Percentiles rank a stretch among this genome's conserved stretches.
Conservation (phyloP, 306 rosid species). For the Cucurbita argyrosperma region DNA sequence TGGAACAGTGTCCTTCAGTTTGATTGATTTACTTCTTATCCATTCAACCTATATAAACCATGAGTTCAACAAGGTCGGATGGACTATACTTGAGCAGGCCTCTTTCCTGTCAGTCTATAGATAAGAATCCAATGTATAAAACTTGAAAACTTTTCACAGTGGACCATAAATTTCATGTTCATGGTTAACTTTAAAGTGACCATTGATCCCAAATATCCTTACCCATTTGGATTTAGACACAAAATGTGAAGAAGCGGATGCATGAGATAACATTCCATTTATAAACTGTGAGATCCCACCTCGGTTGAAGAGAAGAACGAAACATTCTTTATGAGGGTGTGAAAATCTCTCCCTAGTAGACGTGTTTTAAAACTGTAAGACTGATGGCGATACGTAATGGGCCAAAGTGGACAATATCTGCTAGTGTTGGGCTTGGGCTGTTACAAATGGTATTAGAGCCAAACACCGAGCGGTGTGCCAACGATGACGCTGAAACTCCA, state of each 20-base stretch:
- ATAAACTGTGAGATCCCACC: too few relatives aligned
- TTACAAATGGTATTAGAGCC: too few relatives aligned
- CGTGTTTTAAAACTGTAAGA: too few relatives aligned
- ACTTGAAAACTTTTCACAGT: neutral
- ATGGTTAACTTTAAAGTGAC: neutral
- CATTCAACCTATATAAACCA: neutral
- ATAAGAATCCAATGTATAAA: neutral
- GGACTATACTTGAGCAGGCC: neutral
- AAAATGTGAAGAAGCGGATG: neutral
- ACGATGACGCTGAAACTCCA: too few relatives aligned
- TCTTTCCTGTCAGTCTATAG: neutral
- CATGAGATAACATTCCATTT: neutral
- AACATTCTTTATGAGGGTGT: too few relatives aligned
- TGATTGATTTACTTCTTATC: neutral
- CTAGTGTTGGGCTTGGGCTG: too few relatives aligned
- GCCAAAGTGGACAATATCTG: too few relatives aligned
- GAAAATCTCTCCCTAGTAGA: too few relatives aligned
- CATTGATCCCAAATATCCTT: neutral
- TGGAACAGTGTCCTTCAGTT: neutral
- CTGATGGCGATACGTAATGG: too few relatives aligned
- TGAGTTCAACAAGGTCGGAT: neutral
- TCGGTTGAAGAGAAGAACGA: too few relatives aligned
- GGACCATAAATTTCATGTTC: neutral
- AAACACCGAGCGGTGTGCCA: too few relatives aligned
- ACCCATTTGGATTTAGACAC: neutral